Evolutionary conservation across 169 alveolate species (phyloP), one percentile per base, ranked within the genome.

Genomic region (Plasmodium gonderi): DNA sequence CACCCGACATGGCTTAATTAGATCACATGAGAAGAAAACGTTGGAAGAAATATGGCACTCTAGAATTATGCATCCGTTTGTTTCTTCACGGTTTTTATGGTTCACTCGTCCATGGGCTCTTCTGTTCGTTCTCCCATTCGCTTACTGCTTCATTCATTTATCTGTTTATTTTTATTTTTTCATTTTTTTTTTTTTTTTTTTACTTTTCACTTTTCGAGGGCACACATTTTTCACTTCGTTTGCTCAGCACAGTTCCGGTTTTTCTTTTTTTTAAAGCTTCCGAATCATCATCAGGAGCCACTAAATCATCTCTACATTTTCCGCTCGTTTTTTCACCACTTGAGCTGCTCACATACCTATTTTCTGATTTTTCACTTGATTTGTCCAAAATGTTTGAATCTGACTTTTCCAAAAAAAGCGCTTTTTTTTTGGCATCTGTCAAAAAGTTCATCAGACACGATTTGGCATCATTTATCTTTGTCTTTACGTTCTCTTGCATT

Each of bases 251-350:
- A 8, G 91, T 82, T 69, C 82, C 91, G 36, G 38, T 68, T 68
- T 81, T 82, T 54, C 54, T 82, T 49, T 82, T 82, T 82, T 82
- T 82, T 44, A 44, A 44, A 31, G 26, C 26, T 31, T 82, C 91
- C 26, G 74, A 68, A 42, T 82, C 91, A 47, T 36, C 38, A 23
- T 78, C 9, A 45, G 38, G 26, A 74, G 23, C 4, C 26, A 68
- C n/a, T 23, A 47, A 80, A 64, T 44, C 40, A 23, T 69, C 60
- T 72, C 38, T 69, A 36, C 11, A 31, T 36, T 68, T 31, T 23
- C 20, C 74, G 26, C 42, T 79, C 38, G 75, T 51, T 11, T 79
- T 79, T 31, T 8, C 79, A 80, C 79, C 79, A 80, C 79, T 33
- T 33, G 47, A 64, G 60, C 29, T 26, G 20, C 69, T 20, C 29